These are phyloP conservation scores for Centella asiatica DNA, from an alignment of 129 eudicot species.

Conservation along the genomic window DNA sequence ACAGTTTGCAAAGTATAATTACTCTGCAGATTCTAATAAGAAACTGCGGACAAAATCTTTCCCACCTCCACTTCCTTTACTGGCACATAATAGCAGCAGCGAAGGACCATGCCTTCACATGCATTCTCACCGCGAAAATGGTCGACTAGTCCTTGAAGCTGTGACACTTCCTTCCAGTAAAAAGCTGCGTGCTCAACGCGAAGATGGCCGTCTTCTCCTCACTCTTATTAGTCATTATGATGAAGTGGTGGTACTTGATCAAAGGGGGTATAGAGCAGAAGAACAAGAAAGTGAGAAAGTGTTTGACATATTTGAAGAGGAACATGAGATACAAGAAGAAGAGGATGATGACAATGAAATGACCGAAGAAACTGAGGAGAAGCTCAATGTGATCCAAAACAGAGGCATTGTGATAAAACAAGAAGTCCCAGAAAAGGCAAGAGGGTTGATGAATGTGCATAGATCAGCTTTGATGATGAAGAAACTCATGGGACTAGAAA, in stretches of 20 bases:
- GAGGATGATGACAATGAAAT: constrained; percentile 5
- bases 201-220: constrained; percentile 68
- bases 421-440: constrained; percentile 19
- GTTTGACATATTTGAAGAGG: constrained; percentile 16
- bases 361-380: constrained; percentile 4
- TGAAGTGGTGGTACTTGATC: neutral
- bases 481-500: constrained; percentile 31
- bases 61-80: constrained; percentile 63
- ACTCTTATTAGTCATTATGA: constrained; percentile 22
- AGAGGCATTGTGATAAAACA: constrained; percentile 11
- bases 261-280: constrained; percentile 11
- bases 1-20: constrained; percentile 23
- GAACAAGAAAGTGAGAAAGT: constrained; percentile 9
- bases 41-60: constrained; percentile 28
- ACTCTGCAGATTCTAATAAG: constrained; percentile 8
- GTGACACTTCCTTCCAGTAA: constrained; percentile 43
- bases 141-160: constrained; percentile 73
- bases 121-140: constrained; percentile 61
- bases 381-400: neutral
- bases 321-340: neutral
- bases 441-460: constrained; percentile 23
- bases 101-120: constrained; percentile 51
- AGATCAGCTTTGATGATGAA: constrained; percentile 36
- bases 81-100: constrained; percentile 29
- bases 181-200: constrained; percentile 50